Evolutionary conservation across 1,139 yeast genomes (phyloP).

Genomic region (Yarrowia galli): DNA sequence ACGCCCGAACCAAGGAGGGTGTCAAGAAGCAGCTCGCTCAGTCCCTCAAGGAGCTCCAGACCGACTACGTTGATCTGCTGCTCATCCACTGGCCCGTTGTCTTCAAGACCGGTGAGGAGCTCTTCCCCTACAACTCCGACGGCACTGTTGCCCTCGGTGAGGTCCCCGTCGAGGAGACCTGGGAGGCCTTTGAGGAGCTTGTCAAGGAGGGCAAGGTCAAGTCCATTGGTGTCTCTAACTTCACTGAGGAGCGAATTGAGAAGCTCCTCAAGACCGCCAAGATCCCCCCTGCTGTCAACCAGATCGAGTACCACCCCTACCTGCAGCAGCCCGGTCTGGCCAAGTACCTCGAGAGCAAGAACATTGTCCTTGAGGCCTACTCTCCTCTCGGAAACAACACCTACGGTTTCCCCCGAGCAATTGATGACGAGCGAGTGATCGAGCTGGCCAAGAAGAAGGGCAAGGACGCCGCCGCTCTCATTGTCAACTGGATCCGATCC

Average conservation of each 20-base stretch:
- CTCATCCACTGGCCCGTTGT: slow-evolving; percentile 69
- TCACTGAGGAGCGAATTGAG: slow-evolving; percentile 70
- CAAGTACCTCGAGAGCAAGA: slow-evolving; percentile 64
- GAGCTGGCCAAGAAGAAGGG: slow-evolving; percentile 62
- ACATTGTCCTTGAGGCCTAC: slow-evolving; percentile 77
- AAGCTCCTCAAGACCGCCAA: slow-evolving; percentile 74
- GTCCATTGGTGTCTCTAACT: slow-evolving; percentile 85
- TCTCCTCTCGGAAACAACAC: slow-evolving; percentile 63
- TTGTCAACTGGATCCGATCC: slow-evolving; percentile 73
- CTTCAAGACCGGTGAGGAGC: slow-evolving; percentile 60
- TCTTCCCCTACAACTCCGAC: slow-evolving; percentile 76
- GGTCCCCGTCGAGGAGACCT: slow-evolving; percentile 76
- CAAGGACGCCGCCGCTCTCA: slow-evolving; percentile 66
- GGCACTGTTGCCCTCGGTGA: slow-evolving; percentile 68
- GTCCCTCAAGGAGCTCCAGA: slow-evolving; percentile 65
- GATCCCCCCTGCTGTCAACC: slow-evolving; percentile 79
- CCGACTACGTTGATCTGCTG: slow-evolving; percentile 76
- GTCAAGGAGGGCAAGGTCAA: slow-evolving; percentile 66
- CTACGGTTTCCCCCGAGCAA: slow-evolving; percentile 44
- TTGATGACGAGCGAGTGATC: slow-evolving; percentile 44
- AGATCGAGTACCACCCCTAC: slow-evolving; percentile 91
- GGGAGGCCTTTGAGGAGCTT: slow-evolving; percentile 72
- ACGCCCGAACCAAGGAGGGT: slow-evolving; percentile 59
- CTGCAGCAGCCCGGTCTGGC: slow-evolving; percentile 75
- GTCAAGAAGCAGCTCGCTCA: slow-evolving; percentile 63